Base-by-base conservation (phyloP, 192 early-diverging fungal genomes). In the Gryganskiella cystojenkinii region DNA sequence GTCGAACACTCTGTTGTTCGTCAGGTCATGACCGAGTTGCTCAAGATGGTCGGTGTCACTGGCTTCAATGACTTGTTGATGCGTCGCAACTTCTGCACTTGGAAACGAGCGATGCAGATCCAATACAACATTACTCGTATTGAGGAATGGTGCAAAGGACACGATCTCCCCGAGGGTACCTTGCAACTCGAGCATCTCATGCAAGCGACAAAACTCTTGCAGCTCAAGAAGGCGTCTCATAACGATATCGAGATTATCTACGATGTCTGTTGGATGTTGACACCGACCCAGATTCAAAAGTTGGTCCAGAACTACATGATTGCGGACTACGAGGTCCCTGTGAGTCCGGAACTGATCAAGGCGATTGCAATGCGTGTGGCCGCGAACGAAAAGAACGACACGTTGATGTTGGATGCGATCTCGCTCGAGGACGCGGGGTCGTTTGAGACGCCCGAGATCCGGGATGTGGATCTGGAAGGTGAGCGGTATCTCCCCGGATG, bases 101-200 rank as follows among this genome's bases (percentile, higher is more conserved):
- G 97, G 95, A 98, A 99, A 84, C 92, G 98, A 71, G 90, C 90
- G 19, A 96, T 97, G 88, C 98, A 99, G 87, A 97, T 99, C 72
- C 97, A 99, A 85, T 99, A 98, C 86, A 99, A 99, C 70, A 91
- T 99, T 43, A 94, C 94, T 7, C 90, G 96, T 25, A 89, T 99
- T 58, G 95, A 98, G 81, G 98, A 99, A 79, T 99, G 98, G 98
- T 99, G 96, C 90, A 97, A 96, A 80, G 90, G 92, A 40, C 95
- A 99, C 80, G 92, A 91, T 45, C 93, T 98, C 33, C 85, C 92
- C 37, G 98, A 99, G 80, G 90, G 91, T 49, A 91, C 88, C 3
- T 86, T 97, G 61, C 95, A 99, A 72, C 81, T 97, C 3, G 96
- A 99, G 72, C 95, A 95, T 61, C 82, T 99, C 61, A 88, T 96